Evolutionary conservation across 805 yeast species (phyloP).

Genomic region (Candida saitoana): DNA sequence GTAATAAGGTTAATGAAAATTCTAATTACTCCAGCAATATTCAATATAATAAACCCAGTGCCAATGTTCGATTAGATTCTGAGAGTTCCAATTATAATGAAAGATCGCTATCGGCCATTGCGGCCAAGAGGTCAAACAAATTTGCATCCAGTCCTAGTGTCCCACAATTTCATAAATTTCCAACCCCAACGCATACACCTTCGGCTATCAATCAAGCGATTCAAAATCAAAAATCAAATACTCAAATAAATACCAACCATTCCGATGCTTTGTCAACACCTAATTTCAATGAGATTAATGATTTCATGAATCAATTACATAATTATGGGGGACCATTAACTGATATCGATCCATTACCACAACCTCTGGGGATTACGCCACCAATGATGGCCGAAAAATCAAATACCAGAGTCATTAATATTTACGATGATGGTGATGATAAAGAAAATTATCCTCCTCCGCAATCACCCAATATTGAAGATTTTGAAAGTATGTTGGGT

Average conservation of each 20-base stretch:
- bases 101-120: conserved; percentile 13
- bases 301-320: conserved; percentile 37
- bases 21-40: not conserved
- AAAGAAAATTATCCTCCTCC: conserved; percentile 27
- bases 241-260: not conserved
- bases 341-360: conserved; percentile 40
- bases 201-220: conserved; percentile 36
- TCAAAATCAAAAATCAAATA: conserved; percentile 16
- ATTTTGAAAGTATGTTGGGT: conserved; percentile 23
- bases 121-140: conserved; percentile 13
- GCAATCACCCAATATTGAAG: conserved; percentile 13
- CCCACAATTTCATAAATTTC: conserved; percentile 25
- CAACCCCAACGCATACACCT: conserved; percentile 39
- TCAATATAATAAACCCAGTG: not conserved
- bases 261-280: conserved; percentile 15
- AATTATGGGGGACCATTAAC: conserved; percentile 44
- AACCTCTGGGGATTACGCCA: conserved; percentile 29
- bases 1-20: conserved; percentile 8
- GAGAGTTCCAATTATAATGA: conserved; percentile 3
- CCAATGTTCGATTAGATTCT: conserved; percentile 3
- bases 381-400: conserved; percentile 53
- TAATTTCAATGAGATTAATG: conserved; percentile 34
- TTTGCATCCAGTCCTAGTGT: conserved; percentile 26
- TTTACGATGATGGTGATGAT: conserved; percentile 40
- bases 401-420: conserved; percentile 50